Base-by-base conservation (phyloP, 805 yeast genomes). In the Jamesozyma hellenica region DNA sequence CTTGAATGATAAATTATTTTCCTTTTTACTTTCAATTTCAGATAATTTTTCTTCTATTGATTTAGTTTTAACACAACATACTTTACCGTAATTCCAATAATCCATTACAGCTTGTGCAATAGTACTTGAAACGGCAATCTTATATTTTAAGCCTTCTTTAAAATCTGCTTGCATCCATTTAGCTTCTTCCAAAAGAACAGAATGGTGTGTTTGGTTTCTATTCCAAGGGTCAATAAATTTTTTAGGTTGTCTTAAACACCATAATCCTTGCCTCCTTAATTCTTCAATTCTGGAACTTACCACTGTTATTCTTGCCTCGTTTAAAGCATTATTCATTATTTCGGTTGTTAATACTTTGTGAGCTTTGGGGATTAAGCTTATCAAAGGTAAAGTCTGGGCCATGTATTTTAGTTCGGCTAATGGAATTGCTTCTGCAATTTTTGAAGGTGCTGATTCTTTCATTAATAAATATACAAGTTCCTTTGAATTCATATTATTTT, bases 261-360 rank as follows among this genome's bases (percentile, higher is more conserved):
- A 92, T 51, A 83, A 78, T 2, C 84, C 82, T 42, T 81, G 80
- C 35, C 94, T 68, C 57, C 86, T 85, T 46, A 92, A 68, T 57
- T 90, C 97, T 54, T 90, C 97, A 35, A 92, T 88, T 44, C 97
- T 70, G 2, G 94, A 82, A 51, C 86, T 82, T 15, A 86, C 77
- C 10, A 87, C 96, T 0, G 94, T 84, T 3, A 90, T 78, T 55
- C 88, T 82, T 3, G 96, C 95, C 55, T 92, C 98, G 12, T 85
- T 73, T 27, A 88, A 65, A 0, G 95, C 84, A 51, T 82, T 74
- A 53, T 86, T 94, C 61, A 76, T 92, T 41, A 83, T 76, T 38
- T 85, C 90, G 0, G 97, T 83, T 26, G 87, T 76, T 29, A 90
- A 66, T 0, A 83, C 79, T 55, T 92, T 92, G 53, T 88, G 95